Base-by-base conservation (phyloP, 345 rosid species). In the Erucastrum elatum region DNA sequence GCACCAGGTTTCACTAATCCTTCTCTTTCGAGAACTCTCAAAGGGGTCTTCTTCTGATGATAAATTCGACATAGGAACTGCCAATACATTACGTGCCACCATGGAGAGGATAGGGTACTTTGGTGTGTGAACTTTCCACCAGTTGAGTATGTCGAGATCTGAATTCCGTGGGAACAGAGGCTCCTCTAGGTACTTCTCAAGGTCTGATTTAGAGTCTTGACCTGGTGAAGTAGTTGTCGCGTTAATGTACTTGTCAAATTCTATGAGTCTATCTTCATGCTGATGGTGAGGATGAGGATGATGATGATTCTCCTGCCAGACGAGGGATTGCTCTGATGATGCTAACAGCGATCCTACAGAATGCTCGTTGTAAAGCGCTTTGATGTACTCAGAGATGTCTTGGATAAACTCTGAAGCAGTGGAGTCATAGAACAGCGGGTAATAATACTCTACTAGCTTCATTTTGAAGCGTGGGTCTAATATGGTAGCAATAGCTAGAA, bases 111-210 rank as follows among this genome's bases (percentile, higher is more conserved):
- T 79, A 3, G 97, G 96, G 75, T 92, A 90, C 81, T 87, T 84
- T 0, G 94, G 90, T 11, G 93, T 85, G 66, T 90, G 92, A 81
- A 90, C 96, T 68, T 88, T 90, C 96, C 96, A 92, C 97, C 97
- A 90, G 68, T 88, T 90, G 15, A 92, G 76, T 51, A 92, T 80
- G 75, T 85, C 82, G 51, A 90, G 89, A 72, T 90, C 92, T 1
- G 73, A 85, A 34, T 84, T 85, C 0, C 94, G 90, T 15, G 97
- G 97, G 74, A 92, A 90, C 8, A 90, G 91, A 8, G 94, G 92
- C 55, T 92, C 97, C 71, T 92, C 94, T 83, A 92, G 79, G 84
- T 90, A 92, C 89, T 86, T 90, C 41, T 89, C 94, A 53, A 90
- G 75, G 77, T 92, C 97, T 0, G 96, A 81, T 68, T 84, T 89